A percentile compares a stretch with the other conserved stretches of the same genome.
Conservation (phyloP, 1,139 yeast genomes). For the Magnusiomyces suaveolens region DNA sequence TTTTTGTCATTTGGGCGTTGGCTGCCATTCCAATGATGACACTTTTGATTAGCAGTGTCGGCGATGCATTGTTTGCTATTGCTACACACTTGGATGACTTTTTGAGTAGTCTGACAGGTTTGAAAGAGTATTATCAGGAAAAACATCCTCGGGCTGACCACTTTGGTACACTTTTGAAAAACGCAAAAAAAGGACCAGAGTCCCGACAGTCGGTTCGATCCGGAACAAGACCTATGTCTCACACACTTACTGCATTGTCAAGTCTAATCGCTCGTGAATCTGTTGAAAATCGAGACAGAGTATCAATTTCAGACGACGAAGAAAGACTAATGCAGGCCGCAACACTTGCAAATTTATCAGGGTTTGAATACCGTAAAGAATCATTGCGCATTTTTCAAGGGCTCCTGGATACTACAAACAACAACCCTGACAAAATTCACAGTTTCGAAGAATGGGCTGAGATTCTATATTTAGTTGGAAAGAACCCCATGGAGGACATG, state of each 20-base stretch:
- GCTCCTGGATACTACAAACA: background rate
- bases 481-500: slow-evolving; percentile 2
- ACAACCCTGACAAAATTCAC: slow-evolving; percentile 5
- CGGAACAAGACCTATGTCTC: background rate
- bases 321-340: background rate
- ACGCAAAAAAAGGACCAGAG: background rate
- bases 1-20: slow-evolving; percentile 71
- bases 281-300: too few relatives aligned
- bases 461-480: background rate
- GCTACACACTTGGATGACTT: slow-evolving; percentile 9
- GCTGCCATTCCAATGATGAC: slow-evolving; percentile 84
- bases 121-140: background rate
- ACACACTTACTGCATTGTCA: background rate
- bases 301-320: background rate
- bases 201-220: background rate
- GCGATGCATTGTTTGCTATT: slow-evolving; percentile 45
- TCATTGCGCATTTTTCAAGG: background rate
- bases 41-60: slow-evolving; percentile 59
- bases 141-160: background rate
- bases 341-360: background rate
- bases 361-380: background rate
- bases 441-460: slow-evolving; percentile 4
- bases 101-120: slow-evolving; percentile 1
- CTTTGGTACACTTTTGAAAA: slow-evolving; percentile 5
- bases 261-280: background rate